phyloP scores from a whole-genome alignment of 345 rosid species.

The Raphanus sativus region DNA sequence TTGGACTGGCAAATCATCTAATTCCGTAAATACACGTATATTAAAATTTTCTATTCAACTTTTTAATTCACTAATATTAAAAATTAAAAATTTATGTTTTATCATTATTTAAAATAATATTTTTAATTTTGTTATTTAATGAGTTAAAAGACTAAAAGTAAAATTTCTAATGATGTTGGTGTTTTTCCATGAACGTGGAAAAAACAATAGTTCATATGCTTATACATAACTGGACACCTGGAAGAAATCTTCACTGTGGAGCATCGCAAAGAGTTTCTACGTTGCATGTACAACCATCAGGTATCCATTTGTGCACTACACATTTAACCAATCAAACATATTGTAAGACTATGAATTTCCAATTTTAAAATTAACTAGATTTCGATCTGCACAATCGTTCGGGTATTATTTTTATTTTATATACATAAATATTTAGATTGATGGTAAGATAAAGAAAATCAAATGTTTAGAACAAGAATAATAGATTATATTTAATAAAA shows the following conservation, averaged over 20 bases:
- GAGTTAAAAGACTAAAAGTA: background rate
- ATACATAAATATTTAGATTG: no score
- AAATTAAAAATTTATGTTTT: no score
- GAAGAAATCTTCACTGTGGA: background rate
- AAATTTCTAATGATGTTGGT: background rate
- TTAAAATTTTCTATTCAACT: no score
- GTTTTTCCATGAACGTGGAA: background rate
- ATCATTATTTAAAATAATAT: background rate
- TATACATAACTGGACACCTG: background rate
- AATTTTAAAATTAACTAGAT: no score
- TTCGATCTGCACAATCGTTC: no score
- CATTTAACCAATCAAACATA: background rate
- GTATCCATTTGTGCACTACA: background rate
- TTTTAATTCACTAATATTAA: background rate
- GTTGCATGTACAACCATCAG: background rate
- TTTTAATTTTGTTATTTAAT: background rate
- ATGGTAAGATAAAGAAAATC: no score
- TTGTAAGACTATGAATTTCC: background rate
- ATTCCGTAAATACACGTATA: background rate
- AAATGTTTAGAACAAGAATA: no score
- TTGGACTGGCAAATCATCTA: background rate
- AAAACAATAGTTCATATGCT: background rate
- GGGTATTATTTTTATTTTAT: no score
- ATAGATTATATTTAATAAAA: no score
- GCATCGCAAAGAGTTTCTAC: background rate